Conservation (phyloP, 1,284 basidiomycete species). For the Ceratobasidium sp. region DNA sequence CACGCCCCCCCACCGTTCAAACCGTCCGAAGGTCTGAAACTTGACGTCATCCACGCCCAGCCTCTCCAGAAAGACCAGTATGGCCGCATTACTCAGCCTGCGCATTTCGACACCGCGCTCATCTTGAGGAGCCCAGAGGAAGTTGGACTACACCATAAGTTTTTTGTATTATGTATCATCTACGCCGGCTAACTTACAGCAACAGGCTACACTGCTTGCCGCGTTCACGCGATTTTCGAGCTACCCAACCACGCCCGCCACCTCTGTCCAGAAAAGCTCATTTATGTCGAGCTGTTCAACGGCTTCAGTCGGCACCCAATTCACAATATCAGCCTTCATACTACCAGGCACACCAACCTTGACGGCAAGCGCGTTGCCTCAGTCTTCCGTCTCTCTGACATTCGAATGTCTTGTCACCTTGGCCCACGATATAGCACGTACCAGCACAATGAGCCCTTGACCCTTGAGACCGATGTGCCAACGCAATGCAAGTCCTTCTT, state of each 20-base stretch:
- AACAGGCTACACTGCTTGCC: conserved; percentile 3
- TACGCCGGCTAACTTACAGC: too few species aligned
- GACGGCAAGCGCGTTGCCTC: not conserved
- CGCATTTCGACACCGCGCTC: too few species aligned
- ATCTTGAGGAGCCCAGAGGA: too few species aligned
- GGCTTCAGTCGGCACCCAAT: not conserved
- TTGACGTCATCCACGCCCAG: too few species aligned
- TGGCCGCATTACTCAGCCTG: too few species aligned
- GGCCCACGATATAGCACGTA: not conserved
- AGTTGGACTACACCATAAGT: too few species aligned
- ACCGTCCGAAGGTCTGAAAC: too few species aligned
- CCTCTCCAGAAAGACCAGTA: too few species aligned
- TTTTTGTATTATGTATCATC: too few species aligned
- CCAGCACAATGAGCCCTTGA: not conserved
- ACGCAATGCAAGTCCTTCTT: not conserved
- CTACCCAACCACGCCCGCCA: not conserved
- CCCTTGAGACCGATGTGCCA: not conserved
- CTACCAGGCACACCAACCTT: not conserved
- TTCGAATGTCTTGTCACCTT: conserved; percentile 23
- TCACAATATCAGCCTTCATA: not conserved
- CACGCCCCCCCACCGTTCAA: too few species aligned
- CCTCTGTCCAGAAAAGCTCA: not conserved
- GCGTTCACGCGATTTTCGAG: conserved; percentile 11
- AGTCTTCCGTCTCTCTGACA: not conserved
- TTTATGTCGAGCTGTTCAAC: conserved; percentile 31